Evolutionary conservation across 2,329 filamentous ascomycete species (phyloP).

Genomic region (Parasarocladium wereldwijsianum): DNA sequence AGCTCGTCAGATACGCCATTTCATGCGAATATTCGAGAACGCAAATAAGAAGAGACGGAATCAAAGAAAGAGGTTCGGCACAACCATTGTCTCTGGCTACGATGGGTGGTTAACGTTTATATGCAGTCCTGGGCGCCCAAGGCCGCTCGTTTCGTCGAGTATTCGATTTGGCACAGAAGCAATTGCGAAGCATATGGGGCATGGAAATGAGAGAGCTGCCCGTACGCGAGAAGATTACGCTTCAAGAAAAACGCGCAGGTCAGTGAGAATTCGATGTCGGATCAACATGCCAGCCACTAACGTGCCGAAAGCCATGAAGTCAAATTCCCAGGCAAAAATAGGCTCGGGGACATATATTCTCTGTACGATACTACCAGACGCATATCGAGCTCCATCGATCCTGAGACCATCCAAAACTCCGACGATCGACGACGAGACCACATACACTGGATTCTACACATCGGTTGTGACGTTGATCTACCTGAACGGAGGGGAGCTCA

Average conservation of each 20-base stretch:
- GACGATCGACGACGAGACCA: constrained; percentile 53
- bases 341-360: constrained; percentile 64
- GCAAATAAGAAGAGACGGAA: constrained; percentile 44
- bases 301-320: constrained; percentile 20
- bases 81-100: constrained; percentile 6
- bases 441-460: constrained; percentile 70
- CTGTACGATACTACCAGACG: constrained; percentile 52
- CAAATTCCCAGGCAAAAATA: constrained; percentile 35
- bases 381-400: constrained; percentile 53
- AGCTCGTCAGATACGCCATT: constrained; percentile 52
- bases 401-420: constrained; percentile 54
- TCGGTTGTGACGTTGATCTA: constrained; percentile 65
- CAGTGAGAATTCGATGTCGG: constrained; percentile 9
- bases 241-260: constrained; percentile 67
- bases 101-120: neutral
- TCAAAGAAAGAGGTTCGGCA: constrained; percentile 43
- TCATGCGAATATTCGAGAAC: constrained; percentile 50
- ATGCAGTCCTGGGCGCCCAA: constrained; percentile 54
- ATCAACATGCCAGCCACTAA: constrained; percentile 6
- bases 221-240: constrained; percentile 61
- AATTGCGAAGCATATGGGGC: constrained; percentile 63
- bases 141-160: constrained; percentile 59
- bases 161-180: constrained; percentile 61
- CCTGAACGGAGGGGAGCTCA: constrained; percentile 57
- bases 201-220: constrained; percentile 86